These are phyloP conservation scores for Populus nigra DNA, from an alignment of 345 rosid species.

Conservation along the genomic window DNA sequence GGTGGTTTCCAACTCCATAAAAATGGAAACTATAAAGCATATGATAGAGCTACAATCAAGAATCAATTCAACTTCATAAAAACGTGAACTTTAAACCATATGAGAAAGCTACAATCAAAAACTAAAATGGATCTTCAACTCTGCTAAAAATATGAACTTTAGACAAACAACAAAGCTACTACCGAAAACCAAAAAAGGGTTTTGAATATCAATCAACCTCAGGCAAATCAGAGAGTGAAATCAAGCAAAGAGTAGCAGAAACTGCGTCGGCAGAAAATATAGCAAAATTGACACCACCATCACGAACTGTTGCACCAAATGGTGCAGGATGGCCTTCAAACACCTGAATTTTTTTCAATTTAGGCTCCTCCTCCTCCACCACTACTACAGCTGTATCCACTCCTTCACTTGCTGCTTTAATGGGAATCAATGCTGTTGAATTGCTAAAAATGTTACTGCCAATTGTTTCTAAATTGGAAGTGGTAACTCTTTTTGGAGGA, in stretches of 20 bases:
- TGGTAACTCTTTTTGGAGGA: background rate
- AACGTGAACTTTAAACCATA: background rate
- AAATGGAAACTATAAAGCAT: background rate
- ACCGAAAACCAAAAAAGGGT: background rate
- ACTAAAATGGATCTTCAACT: background rate
- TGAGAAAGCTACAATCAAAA: background rate
- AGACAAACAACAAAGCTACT: background rate
- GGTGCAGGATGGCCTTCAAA: constrained; percentile 68
- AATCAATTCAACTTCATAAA: background rate
- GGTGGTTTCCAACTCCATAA: background rate
- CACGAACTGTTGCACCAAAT: constrained; percentile 66
- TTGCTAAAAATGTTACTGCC: background rate
- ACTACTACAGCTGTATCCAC: constrained; percentile 44
- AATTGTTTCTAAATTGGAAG: background rate
- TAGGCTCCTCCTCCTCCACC: constrained; percentile 31
- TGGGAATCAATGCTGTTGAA: background rate
- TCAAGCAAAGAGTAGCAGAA: constrained; percentile 73
- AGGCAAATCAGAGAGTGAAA: constrained; percentile 56
- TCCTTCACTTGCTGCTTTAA: constrained; percentile 7
- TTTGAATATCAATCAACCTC: constrained; percentile 39
- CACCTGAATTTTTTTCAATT: constrained; percentile 35
- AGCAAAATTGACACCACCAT: constrained; percentile 82
- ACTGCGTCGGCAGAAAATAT: constrained; percentile 66
- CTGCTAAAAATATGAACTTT: background rate
- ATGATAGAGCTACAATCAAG: background rate